Conservation (phyloP, 2,329 filamentous ascomycete genomes). For the Ceratocystis albifundus region DNA sequence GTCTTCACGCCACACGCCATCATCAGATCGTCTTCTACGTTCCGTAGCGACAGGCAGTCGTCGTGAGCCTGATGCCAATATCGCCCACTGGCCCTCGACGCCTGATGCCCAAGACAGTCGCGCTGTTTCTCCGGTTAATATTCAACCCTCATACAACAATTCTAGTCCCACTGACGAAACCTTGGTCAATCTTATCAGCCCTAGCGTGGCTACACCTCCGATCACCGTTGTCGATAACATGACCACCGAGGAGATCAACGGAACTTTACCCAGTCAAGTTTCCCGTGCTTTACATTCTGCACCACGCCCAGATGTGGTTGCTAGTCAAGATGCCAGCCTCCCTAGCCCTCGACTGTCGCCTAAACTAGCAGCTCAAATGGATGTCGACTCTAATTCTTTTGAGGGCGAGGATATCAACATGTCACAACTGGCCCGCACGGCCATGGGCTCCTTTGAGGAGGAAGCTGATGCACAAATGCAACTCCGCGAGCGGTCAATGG, state of each 20-base stretch:
- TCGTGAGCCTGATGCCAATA: constrained; percentile 5
- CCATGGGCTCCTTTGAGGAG: constrained; percentile 10
- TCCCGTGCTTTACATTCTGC: constrained; percentile 5
- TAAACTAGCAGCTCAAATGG: constrained; percentile 57
- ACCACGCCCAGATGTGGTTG: constrained; percentile 11
- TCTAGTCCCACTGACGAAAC: constrained; percentile 45
- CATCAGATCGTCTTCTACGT: constrained; percentile 17
- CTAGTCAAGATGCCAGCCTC: constrained; percentile 71
- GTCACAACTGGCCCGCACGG: constrained; percentile 20
- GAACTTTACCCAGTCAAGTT: constrained; percentile 36
- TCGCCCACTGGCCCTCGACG: constrained; percentile 16
- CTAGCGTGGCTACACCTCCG: constrained; percentile 60
- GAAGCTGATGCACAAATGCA: constrained; percentile 15
- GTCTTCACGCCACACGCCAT: constrained; percentile 13
- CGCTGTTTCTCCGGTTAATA: constrained; percentile 13
- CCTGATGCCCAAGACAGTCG: constrained; percentile 10
- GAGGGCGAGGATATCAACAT: constrained; percentile 34
- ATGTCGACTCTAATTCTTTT: constrained; percentile 37
- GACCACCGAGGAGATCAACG: constrained; percentile 47
- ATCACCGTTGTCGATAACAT: constrained; percentile 37
- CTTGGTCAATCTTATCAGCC: constrained; percentile 49
- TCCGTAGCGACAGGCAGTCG: constrained; percentile 10
- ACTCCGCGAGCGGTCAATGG: constrained; percentile 8
- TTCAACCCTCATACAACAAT: constrained; percentile 35
- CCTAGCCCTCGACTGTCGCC: constrained; percentile 92